These are phyloP conservation scores for Myriosclerotinia scirpicola DNA, from an alignment of 2,329 filamentous ascomycete genomes.

Conservation along the genomic window DNA sequence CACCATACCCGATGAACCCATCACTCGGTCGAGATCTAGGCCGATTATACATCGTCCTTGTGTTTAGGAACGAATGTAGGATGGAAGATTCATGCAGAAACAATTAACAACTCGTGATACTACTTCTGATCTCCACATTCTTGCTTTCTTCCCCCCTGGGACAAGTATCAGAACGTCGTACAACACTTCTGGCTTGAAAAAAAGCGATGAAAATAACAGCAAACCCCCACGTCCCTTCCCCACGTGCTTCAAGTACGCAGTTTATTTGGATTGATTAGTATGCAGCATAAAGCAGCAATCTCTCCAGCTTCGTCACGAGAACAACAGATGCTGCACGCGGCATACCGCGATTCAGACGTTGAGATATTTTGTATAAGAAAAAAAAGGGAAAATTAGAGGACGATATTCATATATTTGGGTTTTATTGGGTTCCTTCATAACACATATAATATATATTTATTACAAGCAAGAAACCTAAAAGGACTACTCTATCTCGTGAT, in stretches of 20 bases:
- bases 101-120: neutral
- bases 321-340: conserved; percentile 23
- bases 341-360: conserved; percentile 9
- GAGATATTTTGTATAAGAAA: neutral
- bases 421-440: neutral
- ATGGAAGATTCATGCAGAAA: neutral
- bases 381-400: neutral
- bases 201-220: neutral
- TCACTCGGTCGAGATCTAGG: conserved; percentile 19
- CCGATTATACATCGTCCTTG: conserved; percentile 12
- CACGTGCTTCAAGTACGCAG: conserved; percentile 8
- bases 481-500: conserved; percentile 22
- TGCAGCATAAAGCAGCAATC: conserved; percentile 21
- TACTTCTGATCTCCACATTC: conserved; percentile 2
- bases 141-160: neutral
- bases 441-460: neutral
- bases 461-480: neutral
- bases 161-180: conserved; percentile 13
- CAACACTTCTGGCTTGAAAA: neutral
- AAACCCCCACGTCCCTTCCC: conserved; percentile 5
- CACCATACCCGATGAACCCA: conserved; percentile 7
- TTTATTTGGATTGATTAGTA: neutral
- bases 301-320: conserved; percentile 22
- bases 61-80: neutral
- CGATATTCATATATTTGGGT: neutral